Conservation (phyloP, 2,329 filamentous ascomycete genomes). For the Alternaria metachromatica region DNA sequence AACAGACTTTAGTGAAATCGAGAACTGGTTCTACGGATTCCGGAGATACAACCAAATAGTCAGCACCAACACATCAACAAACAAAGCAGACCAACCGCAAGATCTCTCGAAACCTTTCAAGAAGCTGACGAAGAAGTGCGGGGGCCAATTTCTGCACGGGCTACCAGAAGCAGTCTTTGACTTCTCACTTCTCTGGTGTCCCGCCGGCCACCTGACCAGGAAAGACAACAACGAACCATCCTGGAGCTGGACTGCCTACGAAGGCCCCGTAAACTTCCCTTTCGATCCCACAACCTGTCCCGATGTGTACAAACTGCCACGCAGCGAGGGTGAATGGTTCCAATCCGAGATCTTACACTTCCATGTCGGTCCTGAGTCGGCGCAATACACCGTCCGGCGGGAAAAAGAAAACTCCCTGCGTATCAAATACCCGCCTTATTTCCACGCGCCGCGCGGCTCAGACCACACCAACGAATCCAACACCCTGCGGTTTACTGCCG, state of each 20-base stretch:
- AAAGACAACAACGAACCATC: constrained; percentile 30
- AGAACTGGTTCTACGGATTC: constrained; percentile 42
- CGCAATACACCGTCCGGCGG: constrained; percentile 38
- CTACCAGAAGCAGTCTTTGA: constrained; percentile 44
- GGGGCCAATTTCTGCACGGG: constrained; percentile 37
- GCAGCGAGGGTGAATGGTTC: constrained; percentile 33
- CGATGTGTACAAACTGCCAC: constrained; percentile 30
- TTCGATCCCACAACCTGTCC: constrained; percentile 44
- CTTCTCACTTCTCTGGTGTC: constrained; percentile 44
- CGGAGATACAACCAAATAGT: constrained; percentile 41
- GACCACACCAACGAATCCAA: constrained; percentile 24
- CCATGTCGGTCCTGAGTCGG: constrained; percentile 28
- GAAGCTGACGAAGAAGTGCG: constrained; percentile 37
- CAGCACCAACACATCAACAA: constrained; percentile 24
- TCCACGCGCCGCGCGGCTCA: constrained; percentile 30
- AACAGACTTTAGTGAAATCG: constrained; percentile 32
- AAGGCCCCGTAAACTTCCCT: constrained; percentile 39
- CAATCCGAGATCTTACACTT: constrained; percentile 38
- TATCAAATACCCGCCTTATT: constrained; percentile 36
- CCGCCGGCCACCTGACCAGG: constrained; percentile 24
- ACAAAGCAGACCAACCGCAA: constrained; percentile 17
- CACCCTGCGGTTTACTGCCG: constrained; percentile 36
- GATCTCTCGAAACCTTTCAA: constrained; percentile 32
- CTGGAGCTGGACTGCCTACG: constrained; percentile 44
- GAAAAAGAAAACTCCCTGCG: constrained; percentile 30